Evolutionary conservation across 2,329 filamentous ascomycete genomes (phyloP).

Genomic region (Biscogniauxia sp.): DNA sequence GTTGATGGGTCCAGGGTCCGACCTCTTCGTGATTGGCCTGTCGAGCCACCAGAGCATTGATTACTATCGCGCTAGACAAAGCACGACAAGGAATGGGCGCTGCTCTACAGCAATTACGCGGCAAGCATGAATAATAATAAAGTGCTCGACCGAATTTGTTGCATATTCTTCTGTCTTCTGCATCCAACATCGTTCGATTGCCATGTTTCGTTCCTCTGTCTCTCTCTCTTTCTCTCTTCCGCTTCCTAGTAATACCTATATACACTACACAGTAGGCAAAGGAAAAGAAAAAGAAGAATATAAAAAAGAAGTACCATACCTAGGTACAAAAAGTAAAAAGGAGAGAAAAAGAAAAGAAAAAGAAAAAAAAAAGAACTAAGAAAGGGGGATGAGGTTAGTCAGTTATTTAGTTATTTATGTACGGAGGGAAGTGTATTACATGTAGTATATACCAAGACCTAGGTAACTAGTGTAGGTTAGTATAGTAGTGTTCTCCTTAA

Average conservation of each 20-base stretch:
- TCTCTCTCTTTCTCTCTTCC: no score
- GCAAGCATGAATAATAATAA: background rate
- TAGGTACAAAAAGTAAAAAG: no score
- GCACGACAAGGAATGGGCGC: background rate
- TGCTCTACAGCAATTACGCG: background rate
- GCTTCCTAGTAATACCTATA: background rate
- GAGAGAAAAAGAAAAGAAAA: no score
- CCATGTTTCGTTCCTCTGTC: background rate
- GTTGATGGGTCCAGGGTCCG: slow-evolving; percentile 22
- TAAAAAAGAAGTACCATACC: no score
- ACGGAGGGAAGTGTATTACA: no score
- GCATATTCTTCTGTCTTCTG: background rate
- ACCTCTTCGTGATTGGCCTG: slow-evolving; percentile 17
- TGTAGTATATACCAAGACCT: no score
- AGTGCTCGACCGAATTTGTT: background rate
- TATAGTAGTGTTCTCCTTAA: no score
- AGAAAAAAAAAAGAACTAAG: no score
- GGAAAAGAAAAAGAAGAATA: no score
- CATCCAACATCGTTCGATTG: background rate
- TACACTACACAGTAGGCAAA: no score
- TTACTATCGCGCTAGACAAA: slow-evolving; percentile 19
- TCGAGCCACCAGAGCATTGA: slow-evolving; percentile 20
- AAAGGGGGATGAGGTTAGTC: background rate
- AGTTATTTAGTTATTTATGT: no score
- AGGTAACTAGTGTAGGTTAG: no score